A percentile compares a stretch with the other conserved stretches of the same genome.
Evolutionary conservation across 202 grass and related monocot species (phyloP).

Genomic region (Setaria italica): DNA sequence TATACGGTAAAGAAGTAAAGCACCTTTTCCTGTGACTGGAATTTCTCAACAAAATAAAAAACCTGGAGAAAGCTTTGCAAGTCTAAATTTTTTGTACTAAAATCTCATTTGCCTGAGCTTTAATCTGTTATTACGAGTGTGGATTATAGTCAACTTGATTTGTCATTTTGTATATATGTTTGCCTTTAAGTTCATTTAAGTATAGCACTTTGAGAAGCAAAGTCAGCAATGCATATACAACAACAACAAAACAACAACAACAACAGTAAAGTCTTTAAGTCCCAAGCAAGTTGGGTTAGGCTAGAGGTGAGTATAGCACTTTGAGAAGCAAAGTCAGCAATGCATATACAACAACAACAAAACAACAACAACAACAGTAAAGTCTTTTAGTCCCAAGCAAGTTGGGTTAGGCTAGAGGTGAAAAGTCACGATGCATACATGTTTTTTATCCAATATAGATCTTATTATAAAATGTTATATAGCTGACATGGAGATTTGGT

Average conservation of each 20-base stretch:
- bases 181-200: not conserved
- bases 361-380: constrained; percentile 11
- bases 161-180: constrained; percentile 13
- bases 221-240: not conserved
- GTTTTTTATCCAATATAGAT: constrained; percentile 25
- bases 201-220: not conserved
- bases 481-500: constrained; percentile 13
- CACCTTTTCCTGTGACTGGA: not conserved
- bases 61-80: constrained; percentile 23
- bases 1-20: constrained; percentile 3
- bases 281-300: not conserved
- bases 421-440: not conserved
- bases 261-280: not conserved
- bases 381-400: constrained; percentile 4
- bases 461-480: constrained; percentile 11
- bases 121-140: constrained; percentile 33
- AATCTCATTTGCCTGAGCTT: constrained; percentile 25
- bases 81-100: constrained; percentile 30
- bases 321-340: not conserved
- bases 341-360: constrained; percentile 4
- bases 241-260: no score
- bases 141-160: constrained; percentile 14
- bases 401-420: not conserved
- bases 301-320: not conserved
- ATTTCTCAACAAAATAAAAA: not conserved